Conservation (phyloP, 306 rosid genomes). For the Boehmeria nivea region DNA sequence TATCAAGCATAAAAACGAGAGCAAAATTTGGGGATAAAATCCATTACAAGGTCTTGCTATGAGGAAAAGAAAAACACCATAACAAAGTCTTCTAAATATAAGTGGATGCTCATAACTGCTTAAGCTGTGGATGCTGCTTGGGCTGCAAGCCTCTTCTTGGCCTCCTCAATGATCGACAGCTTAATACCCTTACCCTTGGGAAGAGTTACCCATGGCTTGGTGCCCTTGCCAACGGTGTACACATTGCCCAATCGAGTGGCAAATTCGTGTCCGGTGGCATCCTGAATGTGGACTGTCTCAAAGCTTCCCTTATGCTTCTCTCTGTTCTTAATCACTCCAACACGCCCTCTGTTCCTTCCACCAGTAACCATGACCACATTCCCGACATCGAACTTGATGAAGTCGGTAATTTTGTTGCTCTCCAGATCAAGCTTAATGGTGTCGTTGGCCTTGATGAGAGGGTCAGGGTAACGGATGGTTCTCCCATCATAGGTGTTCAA, state of each 20-base stretch:
- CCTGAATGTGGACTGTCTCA: constrained; percentile 68
- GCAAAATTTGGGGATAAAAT: not conserved
- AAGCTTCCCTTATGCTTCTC: constrained; percentile 74
- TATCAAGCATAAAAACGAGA: not conserved
- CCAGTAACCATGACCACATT: constrained; percentile 78
- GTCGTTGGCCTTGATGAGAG: constrained; percentile 61
- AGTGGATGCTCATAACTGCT: constrained; percentile 2
- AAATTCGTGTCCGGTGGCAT: constrained; percentile 60
- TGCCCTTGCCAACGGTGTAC: constrained; percentile 67
- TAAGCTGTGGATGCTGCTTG: constrained; percentile 57
- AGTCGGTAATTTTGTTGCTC: constrained; percentile 55
- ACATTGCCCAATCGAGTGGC: constrained; percentile 70
- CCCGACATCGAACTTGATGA: constrained; percentile 74
- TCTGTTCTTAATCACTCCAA: constrained; percentile 75
- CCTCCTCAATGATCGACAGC: constrained; percentile 68
- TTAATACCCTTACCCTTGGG: constrained; percentile 85
- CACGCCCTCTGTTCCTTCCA: constrained; percentile 73
- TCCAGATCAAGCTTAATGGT: constrained; percentile 64
- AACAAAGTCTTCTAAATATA: constrained; percentile 16
- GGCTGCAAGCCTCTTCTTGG: constrained; percentile 61
- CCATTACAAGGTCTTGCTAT: not conserved
- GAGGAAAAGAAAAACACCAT: not conserved
- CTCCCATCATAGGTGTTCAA: constrained; percentile 69
- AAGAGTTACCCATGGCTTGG: constrained; percentile 60
- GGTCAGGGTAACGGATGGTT: constrained; percentile 79